A percentile compares a stretch with the other conserved stretches of the same genome.
These are phyloP conservation scores for Misopates orontium DNA, from an alignment of 257 asterid species.

Conservation along the genomic window DNA sequence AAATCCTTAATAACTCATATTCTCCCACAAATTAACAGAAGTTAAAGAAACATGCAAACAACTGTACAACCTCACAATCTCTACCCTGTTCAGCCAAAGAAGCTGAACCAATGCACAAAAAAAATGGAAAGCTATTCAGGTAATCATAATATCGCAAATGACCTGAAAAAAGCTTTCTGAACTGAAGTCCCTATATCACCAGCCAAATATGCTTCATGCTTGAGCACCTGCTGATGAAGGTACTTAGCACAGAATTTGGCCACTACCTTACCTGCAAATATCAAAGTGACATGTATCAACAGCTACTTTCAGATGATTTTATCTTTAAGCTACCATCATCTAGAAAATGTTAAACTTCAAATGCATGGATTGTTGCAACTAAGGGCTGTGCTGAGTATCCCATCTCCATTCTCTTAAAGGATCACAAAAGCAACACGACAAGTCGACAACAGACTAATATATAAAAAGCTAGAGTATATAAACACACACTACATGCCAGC, in stretches of 20 bases:
- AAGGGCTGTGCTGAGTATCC: neutral
- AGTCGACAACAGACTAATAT: neutral
- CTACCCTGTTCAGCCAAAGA: neutral
- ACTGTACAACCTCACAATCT: constrained; percentile 8
- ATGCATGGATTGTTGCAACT: constrained; percentile 3
- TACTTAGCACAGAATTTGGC: constrained; percentile 97
- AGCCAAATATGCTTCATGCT: constrained; percentile 76
- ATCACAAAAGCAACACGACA: neutral
- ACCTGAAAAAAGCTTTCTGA: constrained; percentile 90
- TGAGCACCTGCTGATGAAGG: constrained; percentile 94
- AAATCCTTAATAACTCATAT: neutral
- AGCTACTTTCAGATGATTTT: constrained; percentile 8
- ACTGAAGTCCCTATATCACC: constrained; percentile 90
- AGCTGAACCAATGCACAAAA: neutral
- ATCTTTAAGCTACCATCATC: constrained; percentile 5
- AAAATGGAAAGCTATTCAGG: constrained; percentile 12
- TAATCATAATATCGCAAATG: constrained; percentile 20
- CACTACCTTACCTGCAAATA: constrained; percentile 82
- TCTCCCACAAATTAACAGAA: neutral
- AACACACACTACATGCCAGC: neutral
- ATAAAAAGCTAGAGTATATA: neutral
- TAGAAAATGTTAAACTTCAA: neutral
- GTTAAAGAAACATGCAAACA: neutral
- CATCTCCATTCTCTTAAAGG: neutral
- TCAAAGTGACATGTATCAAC: constrained; percentile 23